Evolutionary conservation across 1,284 basidiomycete species (phyloP).

Genomic region (Golubevia sp.): DNA sequence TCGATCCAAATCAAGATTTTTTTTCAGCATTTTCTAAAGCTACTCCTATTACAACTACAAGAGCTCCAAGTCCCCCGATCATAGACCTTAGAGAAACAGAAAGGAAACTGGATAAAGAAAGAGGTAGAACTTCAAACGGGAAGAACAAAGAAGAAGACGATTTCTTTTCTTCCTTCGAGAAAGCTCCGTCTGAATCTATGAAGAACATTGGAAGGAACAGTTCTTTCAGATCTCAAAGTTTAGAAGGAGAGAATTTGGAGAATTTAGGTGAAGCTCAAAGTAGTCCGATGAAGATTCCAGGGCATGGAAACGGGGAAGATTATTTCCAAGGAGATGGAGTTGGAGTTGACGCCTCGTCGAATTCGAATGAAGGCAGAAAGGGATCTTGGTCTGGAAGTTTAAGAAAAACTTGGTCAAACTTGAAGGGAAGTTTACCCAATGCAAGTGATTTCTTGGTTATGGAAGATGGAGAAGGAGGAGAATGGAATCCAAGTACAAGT

Average conservation of each 20-base stretch:
- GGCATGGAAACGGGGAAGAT: constrained; percentile 1
- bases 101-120: too few relatives aligned
- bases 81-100: constrained; percentile 46
- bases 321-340: constrained; percentile 10
- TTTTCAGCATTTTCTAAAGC: too few relatives aligned
- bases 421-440: constrained; percentile 31
- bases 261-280: background rate
- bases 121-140: too few relatives aligned
- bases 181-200: background rate
- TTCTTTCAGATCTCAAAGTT: constrained; percentile 7
- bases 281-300: background rate
- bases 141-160: constrained; percentile 5
- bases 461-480: constrained; percentile 7
- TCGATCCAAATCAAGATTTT: too few relatives aligned
- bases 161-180: constrained; percentile 15
- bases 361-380: background rate
- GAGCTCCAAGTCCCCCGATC: constrained; percentile 35
- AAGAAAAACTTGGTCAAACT: constrained; percentile 32
- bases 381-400: constrained; percentile 30
- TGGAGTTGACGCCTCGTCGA: background rate
- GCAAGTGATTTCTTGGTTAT: constrained; percentile 37
- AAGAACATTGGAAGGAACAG: background rate
- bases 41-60: too few relatives aligned
- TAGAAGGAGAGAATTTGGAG: constrained; percentile 34
- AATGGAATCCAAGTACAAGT: constrained; percentile 4